Evolutionary conservation across 2,329 filamentous ascomycete species (phyloP).

Genomic region (Ascochyta lentis): DNA sequence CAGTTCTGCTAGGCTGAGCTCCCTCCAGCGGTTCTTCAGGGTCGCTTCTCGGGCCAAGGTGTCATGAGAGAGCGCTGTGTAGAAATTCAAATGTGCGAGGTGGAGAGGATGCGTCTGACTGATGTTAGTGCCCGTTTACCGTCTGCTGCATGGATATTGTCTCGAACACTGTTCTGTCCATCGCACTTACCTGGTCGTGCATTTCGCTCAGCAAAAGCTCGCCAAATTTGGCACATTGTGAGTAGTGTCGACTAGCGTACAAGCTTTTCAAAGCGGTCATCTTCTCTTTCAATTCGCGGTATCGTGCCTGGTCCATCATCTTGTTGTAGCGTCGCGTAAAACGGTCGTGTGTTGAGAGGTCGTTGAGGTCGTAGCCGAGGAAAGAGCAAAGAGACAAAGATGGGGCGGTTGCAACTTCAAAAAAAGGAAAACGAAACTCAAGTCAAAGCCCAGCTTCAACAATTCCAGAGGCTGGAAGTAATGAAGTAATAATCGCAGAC

Average conservation of each 20-base stretch:
- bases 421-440: neutral
- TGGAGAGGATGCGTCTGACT: conserved; percentile 45
- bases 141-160: neutral
- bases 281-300: conserved; percentile 31
- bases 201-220: conserved; percentile 32
- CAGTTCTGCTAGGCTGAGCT: conserved; percentile 44
- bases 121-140: neutral
- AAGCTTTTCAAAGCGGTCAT: conserved; percentile 40
- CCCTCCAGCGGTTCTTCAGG: conserved; percentile 36
- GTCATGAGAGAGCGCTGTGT: conserved; percentile 48
- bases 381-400: neutral
- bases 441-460: conserved; percentile 4
- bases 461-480: conserved; percentile 10
- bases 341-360: neutral
- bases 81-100: conserved; percentile 47
- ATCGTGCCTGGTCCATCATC: conserved; percentile 15
- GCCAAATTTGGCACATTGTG: conserved; percentile 43
- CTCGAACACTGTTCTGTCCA: neutral
- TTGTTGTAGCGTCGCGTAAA: neutral
- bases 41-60: conserved; percentile 45
- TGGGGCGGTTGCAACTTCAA: neutral
- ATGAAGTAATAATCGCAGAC: conserved; percentile 13
- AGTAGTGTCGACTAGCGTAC: conserved; percentile 44
- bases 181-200: conserved; percentile 29
- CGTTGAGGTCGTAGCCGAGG: neutral